Base-by-base conservation (phyloP, 352 stramenopile species). In the Phytopythium chamaehyphon region DNA sequence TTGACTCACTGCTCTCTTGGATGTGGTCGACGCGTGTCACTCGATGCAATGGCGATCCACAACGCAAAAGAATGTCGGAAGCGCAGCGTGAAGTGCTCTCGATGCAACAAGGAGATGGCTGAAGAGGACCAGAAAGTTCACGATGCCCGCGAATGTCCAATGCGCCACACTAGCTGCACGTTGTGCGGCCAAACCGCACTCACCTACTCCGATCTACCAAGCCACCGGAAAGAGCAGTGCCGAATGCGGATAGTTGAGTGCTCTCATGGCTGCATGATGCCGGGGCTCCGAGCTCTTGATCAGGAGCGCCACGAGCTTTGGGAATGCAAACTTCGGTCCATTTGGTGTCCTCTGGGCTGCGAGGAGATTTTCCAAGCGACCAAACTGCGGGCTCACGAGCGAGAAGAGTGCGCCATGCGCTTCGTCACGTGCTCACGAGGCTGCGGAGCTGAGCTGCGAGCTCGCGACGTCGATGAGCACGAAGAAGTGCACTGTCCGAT, bases 291-390 rank as follows among this genome's bases (percentile, higher is more conserved):
- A n/a, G 78, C 78, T 2, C 66, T 90, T 28, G 75, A 80, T 36
- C 69, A 84, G 53, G 52, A 67, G 8, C 64, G 55, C 0, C 82
- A 92, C 54, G 82, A 92, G 56, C 59, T 55, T 46, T 71, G 70
- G 46, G 76, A 90, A 48, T 92, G 79, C 47, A 48, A 61, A 2
- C 71, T 82, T 5, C 73, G 82, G 4, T 56, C 71, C 1, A 81
- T 88, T 40, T 83, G 69, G 64, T 92, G 82, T 52, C 73, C 79
- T 6, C 65, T 92, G 16, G 76, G 82, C 9, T 92, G 82, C 57
- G 64, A 65, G 18, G 46, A 71, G 42, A 64, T 71, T 10, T 54
- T 92, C 31, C 24, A 78, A 11, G 75, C 72, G 16, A 70, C 83
- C 33, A 67, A 65, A 12, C 49, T 76, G 18, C 78, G 79, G 37